phyloP scores from a whole-genome alignment of 2,329 filamentous ascomycete genomes.

The Penicillium decumbens region DNA sequence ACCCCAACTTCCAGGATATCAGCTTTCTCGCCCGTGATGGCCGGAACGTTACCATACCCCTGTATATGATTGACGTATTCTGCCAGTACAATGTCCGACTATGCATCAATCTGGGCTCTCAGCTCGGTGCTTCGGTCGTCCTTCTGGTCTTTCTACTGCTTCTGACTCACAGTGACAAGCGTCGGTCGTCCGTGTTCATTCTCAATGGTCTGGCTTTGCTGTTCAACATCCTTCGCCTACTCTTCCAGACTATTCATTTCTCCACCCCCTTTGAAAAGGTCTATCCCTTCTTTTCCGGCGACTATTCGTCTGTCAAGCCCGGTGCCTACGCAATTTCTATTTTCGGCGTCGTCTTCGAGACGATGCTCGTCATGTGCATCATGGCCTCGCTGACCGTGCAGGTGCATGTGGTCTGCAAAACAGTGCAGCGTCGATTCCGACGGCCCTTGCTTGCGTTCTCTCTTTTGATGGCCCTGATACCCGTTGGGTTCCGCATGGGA shows the following conservation, averaged over 20 bases:
- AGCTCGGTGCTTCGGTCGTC: slow-evolving; percentile 64
- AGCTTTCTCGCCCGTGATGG: slow-evolving; percentile 46
- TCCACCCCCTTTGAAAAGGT: slow-evolving; percentile 58
- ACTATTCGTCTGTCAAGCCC: slow-evolving; percentile 49
- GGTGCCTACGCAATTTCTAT: slow-evolving; percentile 47
- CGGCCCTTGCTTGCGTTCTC: slow-evolving; percentile 47
- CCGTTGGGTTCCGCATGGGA: slow-evolving; percentile 52
- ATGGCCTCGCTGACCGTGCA: slow-evolving; percentile 60
- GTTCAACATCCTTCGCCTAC: slow-evolving; percentile 55
- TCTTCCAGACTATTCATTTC: slow-evolving; percentile 50
- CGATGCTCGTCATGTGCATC: slow-evolving; percentile 53
- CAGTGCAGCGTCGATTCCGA: slow-evolving; percentile 43
- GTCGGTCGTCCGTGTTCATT: slow-evolving; percentile 59
- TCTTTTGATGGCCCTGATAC: slow-evolving; percentile 46
- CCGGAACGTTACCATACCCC: slow-evolving; percentile 37
- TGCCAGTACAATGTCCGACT: slow-evolving; percentile 47
- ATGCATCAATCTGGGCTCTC: slow-evolving; percentile 63
- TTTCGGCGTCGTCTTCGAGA: slow-evolving; percentile 46
- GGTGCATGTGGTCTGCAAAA: slow-evolving; percentile 58
- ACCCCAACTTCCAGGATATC: slow-evolving; percentile 52
- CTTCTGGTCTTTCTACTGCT: slow-evolving; percentile 63
- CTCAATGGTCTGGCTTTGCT: slow-evolving; percentile 61
- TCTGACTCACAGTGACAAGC: slow-evolving; percentile 63
- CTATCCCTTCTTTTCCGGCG: slow-evolving; percentile 56
- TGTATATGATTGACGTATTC: slow-evolving; percentile 45